Evolutionary conservation across 108 stramenopile genomes (phyloP).

Genomic region (Schizochytrium sp.): DNA sequence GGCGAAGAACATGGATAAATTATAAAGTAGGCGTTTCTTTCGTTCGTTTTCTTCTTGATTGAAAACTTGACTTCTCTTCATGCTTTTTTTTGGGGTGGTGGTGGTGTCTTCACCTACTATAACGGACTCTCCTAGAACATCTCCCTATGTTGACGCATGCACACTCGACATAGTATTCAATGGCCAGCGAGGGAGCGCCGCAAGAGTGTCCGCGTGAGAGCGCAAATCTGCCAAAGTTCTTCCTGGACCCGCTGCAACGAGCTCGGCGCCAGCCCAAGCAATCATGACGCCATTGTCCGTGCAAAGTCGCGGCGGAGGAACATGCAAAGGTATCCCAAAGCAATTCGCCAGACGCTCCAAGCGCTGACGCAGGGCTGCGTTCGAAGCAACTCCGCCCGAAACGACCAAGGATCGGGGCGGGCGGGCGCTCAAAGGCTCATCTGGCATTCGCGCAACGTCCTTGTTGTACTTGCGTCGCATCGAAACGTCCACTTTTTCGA

Average conservation of each 20-base stretch:
- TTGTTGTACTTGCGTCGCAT: not conserved
- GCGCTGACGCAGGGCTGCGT: not conserved
- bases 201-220: too few species aligned
- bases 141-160: too few species aligned
- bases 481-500: not conserved
- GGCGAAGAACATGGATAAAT: too few species aligned
- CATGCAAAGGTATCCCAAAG: not conserved
- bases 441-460: not conserved
- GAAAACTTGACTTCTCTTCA: too few species aligned
- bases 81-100: too few species aligned
- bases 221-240: too few species aligned
- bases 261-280: slow-evolving; percentile 11
- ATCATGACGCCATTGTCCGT: slow-evolving; percentile 25
- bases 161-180: too few species aligned
- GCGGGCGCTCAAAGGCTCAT: not conserved
- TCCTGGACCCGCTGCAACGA: not conserved
- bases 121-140: too few species aligned
- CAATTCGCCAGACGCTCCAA: not conserved
- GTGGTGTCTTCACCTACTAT: too few species aligned
- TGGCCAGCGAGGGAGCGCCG: too few species aligned
- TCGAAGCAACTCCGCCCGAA: slow-evolving; percentile 20
- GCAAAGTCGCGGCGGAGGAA: slow-evolving; percentile 13
- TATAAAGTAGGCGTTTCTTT: too few species aligned
- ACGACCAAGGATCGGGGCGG: not conserved
- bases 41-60: too few species aligned